Percentiles rank a stretch among this genome's conserved stretches.
Conservation (phyloP, 352 stramenopile species). For the Ochromonadaceae sp. region DNA sequence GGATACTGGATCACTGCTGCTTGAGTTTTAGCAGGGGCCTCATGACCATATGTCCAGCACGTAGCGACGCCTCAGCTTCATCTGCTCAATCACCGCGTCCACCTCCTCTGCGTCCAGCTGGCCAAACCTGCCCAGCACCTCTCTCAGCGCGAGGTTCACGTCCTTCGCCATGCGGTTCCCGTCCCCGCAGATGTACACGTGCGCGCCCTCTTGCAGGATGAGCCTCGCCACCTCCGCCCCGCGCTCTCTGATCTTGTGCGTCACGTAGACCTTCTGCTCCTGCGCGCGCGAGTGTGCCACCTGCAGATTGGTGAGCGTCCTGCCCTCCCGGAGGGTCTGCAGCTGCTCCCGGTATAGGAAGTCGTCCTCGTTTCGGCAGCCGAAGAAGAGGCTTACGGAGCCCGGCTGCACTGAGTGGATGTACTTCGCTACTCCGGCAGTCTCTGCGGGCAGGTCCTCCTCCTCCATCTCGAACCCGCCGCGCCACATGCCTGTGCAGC, state of each 20-base stretch:
- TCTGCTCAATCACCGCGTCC: slow-evolving; percentile 37
- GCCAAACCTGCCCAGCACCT: slow-evolving; percentile 49
- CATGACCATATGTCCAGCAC: slow-evolving; percentile 65
- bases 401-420: slow-evolving; percentile 20
- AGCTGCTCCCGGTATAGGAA: slow-evolving; percentile 9
- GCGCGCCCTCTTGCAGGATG: slow-evolving; percentile 51
- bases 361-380: slow-evolving; percentile 47
- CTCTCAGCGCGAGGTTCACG: slow-evolving; percentile 61
- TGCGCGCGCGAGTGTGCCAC: slow-evolving; percentile 55
- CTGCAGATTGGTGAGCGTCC: slow-evolving; percentile 44
- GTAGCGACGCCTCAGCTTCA: slow-evolving; percentile 47
- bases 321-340: slow-evolving; percentile 24
- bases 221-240: slow-evolving; percentile 47
- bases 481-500: slow-evolving; percentile 53
- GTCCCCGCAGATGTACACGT: slow-evolving; percentile 86
- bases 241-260: slow-evolving; percentile 55
- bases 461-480: slow-evolving; percentile 47
- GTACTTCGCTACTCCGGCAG: slow-evolving; percentile 13
- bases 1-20: no score
- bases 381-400: slow-evolving; percentile 79
- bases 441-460: slow-evolving; percentile 34
- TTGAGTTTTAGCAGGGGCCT: no score
- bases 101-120: slow-evolving; percentile 40
- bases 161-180: slow-evolving; percentile 83
- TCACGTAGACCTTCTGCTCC: slow-evolving; percentile 78